Evolutionary conservation across 2,329 filamentous ascomycete species (phyloP).

Genomic region (Pseudocercospora macadamiae): DNA sequence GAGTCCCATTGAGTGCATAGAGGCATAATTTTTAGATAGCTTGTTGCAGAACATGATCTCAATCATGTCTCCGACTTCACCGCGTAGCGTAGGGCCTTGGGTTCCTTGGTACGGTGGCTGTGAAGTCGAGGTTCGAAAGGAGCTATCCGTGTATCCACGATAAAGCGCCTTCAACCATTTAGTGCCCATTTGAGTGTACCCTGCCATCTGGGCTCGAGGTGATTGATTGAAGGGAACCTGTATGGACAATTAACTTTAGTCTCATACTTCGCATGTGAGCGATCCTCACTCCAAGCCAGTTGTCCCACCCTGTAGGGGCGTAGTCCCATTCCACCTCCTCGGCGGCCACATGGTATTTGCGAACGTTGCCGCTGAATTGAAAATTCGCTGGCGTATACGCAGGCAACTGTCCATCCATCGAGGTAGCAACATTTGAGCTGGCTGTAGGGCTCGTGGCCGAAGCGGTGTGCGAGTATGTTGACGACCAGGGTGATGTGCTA

Average conservation of each 20-base stretch:
- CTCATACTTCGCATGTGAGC: too few relatives aligned
- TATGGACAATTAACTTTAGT: too few relatives aligned
- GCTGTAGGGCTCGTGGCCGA: neutral
- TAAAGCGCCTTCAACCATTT: conserved; percentile 39
- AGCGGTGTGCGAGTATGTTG: neutral
- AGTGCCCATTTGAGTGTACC: conserved; percentile 23
- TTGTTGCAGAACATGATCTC: too few relatives aligned
- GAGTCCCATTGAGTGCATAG: too few relatives aligned
- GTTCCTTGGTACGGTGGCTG: conserved; percentile 34
- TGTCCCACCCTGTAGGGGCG: conserved; percentile 34
- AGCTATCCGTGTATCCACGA: conserved; percentile 38
- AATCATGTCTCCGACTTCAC: conserved; percentile 35
- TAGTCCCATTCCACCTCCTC: conserved; percentile 35
- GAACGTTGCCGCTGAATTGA: conserved; percentile 29
- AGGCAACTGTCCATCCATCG: conserved; percentile 26
- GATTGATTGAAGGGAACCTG: conserved; percentile 29
- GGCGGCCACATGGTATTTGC: conserved; percentile 33
- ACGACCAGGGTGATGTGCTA: neutral
- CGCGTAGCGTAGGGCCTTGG: too few relatives aligned
- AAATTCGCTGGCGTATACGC: conserved; percentile 23
- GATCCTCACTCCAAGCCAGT: conserved; percentile 36
- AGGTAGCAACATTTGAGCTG: conserved; percentile 10
- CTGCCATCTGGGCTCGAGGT: conserved; percentile 22
- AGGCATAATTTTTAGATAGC: too few relatives aligned
- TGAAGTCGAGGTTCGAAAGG: too few relatives aligned